Percentiles rank a stretch among this genome's conserved stretches.
Evolutionary conservation across 2,329 filamentous ascomycete genomes (phyloP).

Genomic region (Conoideocrella luteorostrata): DNA sequence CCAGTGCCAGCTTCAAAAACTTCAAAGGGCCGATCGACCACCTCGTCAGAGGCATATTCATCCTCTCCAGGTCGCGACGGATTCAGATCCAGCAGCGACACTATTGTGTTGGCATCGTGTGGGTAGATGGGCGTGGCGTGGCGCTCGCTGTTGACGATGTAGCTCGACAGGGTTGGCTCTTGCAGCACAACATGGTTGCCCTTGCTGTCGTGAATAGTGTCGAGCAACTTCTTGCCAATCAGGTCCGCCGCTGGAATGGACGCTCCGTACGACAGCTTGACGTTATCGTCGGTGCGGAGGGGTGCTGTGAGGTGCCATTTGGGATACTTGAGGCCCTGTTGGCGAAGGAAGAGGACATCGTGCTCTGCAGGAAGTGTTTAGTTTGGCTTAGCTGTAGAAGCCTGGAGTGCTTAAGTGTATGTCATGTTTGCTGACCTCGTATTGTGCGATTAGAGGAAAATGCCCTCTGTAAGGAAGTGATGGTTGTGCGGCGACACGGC

Average conservation of each 20-base stretch:
- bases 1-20: conserved; percentile 81
- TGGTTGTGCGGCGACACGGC: too few relatives aligned
- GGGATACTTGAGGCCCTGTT: conserved; percentile 27
- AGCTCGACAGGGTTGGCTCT: conserved; percentile 65
- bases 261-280: conserved; percentile 39
- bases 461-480: not conserved
- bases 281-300: conserved; percentile 22
- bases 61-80: conserved; percentile 35
- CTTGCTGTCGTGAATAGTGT: conserved; percentile 48
- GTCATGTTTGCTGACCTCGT: conserved; percentile 15
- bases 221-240: conserved; percentile 56
- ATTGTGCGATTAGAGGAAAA: conserved; percentile 23
- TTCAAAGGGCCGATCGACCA: conserved; percentile 47
- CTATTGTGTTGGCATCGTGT: conserved; percentile 67
- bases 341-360: conserved; percentile 34
- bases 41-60: conserved; percentile 19
- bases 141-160: conserved; percentile 60
- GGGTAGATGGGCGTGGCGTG: conserved; percentile 73
- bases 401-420: not conserved
- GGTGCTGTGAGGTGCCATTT: conserved; percentile 33
- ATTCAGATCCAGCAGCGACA: conserved; percentile 70
- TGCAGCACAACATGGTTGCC: conserved; percentile 48
- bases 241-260: conserved; percentile 46
- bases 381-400: not conserved
- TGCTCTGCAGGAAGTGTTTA: conserved; percentile 22